Conservation (phyloP, 176 grass and related monocot species). For the sorghum (Sorghum bicolor) region DNA sequence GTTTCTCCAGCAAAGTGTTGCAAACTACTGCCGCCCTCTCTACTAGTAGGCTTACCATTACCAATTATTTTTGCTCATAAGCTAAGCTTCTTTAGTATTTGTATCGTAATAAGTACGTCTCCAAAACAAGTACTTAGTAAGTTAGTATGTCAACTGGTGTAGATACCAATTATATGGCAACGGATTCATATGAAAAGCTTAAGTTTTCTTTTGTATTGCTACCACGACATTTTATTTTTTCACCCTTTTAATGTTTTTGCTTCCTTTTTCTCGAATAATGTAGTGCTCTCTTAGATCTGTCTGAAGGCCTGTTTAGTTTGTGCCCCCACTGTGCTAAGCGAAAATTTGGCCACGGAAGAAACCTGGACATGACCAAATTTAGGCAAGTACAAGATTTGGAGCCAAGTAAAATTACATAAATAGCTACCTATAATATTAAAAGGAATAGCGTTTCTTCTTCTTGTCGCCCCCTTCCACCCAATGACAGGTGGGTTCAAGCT, state of each 20-base stretch:
- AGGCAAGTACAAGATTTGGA: not conserved
- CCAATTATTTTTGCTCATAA: conserved; percentile 9
- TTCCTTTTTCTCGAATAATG: not conserved
- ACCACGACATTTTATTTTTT: not conserved
- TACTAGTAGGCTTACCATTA: conserved; percentile 8
- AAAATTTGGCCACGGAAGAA: not conserved
- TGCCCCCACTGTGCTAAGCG: not conserved
- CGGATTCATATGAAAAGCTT: not conserved
- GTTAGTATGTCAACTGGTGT: not conserved
- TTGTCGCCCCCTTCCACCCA: not conserved
- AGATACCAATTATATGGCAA: not conserved
- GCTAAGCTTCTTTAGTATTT: not conserved
- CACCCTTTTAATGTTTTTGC: not conserved
- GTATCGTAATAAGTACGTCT: not conserved
- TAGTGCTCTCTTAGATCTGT: not conserved
- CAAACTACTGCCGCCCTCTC: not conserved
- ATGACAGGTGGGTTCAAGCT: not conserved
- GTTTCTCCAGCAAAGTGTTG: conserved; percentile 1
- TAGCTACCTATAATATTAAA: not conserved
- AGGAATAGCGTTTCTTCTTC: not conserved
- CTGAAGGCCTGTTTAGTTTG: not conserved
- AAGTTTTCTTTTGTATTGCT: not conserved
- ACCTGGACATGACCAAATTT: not conserved
- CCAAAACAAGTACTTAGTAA: not conserved
- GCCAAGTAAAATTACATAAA: not conserved